Conservation (phyloP, 768 basidiomycete species). For the Lentinula edodes region DNA sequence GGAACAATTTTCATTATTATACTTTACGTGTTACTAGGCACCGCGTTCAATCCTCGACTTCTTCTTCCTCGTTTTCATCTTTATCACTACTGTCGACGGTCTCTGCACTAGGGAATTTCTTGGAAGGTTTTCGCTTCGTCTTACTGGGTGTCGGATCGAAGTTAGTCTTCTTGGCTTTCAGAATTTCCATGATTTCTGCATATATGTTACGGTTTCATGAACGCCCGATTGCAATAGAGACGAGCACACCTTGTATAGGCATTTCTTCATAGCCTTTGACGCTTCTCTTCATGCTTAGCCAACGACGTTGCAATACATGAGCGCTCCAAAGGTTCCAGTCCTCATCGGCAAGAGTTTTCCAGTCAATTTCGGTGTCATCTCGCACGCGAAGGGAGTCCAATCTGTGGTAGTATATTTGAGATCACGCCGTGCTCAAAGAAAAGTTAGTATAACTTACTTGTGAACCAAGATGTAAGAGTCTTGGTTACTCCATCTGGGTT, state of each 20-base stretch:
- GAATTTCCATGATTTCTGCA: slow-evolving; percentile 77
- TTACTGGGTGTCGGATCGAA: neutral
- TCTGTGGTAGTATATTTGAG: slow-evolving; percentile 29
- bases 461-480: slow-evolving; percentile 80
- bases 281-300: slow-evolving; percentile 73
- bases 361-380: slow-evolving; percentile 82
- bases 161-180: slow-evolving; percentile 62
- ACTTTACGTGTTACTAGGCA: too few relatives aligned
- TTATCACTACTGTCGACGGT: neutral
- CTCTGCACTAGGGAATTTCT: slow-evolving; percentile 7
- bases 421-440: slow-evolving; percentile 6
- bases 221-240: neutral
- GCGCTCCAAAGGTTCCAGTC: slow-evolving; percentile 85
- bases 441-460: slow-evolving; percentile 45
- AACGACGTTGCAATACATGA: slow-evolving; percentile 72
- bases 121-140: neutral
- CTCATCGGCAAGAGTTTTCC: slow-evolving; percentile 69
- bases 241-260: slow-evolving; percentile 61
- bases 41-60: too few relatives aligned
- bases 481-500: slow-evolving; percentile 66
- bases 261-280: slow-evolving; percentile 77
- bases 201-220: neutral
- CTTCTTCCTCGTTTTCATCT: neutral
- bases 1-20: too few relatives aligned
- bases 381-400: slow-evolving; percentile 68